Percentiles rank a stretch among this genome's conserved stretches.
Conservation (phyloP, 2,329 filamentous ascomycete genomes). For the Aspergillus luchuensis region DNA sequence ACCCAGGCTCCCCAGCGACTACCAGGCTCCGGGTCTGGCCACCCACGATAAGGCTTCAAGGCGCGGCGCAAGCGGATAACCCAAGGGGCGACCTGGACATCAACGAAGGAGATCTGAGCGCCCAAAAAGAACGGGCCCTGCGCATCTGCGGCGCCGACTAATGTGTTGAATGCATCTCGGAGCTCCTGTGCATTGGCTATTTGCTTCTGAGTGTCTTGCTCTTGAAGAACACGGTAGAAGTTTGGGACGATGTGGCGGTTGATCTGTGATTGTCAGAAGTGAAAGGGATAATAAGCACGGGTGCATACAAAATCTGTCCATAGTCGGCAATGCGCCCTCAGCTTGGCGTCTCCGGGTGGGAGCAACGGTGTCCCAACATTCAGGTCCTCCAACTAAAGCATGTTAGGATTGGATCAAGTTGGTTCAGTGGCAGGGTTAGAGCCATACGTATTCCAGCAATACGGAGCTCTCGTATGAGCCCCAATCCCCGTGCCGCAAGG, state of each 20-base stretch:
- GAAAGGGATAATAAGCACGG: conserved; percentile 14
- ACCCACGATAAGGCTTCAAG: conserved; percentile 65
- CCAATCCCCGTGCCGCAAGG: conserved; percentile 77
- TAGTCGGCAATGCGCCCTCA: conserved; percentile 72
- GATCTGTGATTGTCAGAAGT: conserved; percentile 53
- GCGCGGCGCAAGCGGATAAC: conserved; percentile 68
- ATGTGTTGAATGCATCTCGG: conserved; percentile 64
- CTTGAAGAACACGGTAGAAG: conserved; percentile 74
- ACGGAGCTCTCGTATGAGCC: conserved; percentile 79
- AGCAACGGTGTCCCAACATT: conserved; percentile 62
- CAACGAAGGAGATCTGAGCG: conserved; percentile 62
- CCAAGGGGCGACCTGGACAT: conserved; percentile 76
- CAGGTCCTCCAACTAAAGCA: conserved; percentile 69
- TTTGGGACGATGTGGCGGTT: conserved; percentile 73
- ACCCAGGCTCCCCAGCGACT: conserved; percentile 71
- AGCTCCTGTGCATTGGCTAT: conserved; percentile 62
- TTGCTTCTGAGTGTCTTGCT: conserved; percentile 62
- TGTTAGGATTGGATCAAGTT: not conserved
- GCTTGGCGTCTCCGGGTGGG: conserved; percentile 64
- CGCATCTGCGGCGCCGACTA: conserved; percentile 59
- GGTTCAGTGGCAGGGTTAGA: not conserved
- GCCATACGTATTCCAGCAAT: conserved; percentile 77
- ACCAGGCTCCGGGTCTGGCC: conserved; percentile 64
- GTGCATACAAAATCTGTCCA: conserved; percentile 73
- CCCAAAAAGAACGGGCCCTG: conserved; percentile 72